Conservation (phyloP, 306 rosid genomes). For the Citrullus amarus region DNA sequence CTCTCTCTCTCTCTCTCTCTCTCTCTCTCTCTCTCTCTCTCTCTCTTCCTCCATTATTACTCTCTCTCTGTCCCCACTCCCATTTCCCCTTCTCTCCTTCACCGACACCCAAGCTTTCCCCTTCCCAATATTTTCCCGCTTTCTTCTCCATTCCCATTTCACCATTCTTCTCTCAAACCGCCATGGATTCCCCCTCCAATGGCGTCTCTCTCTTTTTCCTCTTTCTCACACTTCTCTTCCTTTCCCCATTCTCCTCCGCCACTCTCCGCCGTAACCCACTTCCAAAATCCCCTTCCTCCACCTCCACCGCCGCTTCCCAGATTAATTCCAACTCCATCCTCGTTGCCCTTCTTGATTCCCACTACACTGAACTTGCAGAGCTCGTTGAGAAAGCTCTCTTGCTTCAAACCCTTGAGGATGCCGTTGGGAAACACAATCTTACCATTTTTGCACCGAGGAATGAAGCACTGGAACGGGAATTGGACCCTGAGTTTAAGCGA, state of each 20-base stretch:
- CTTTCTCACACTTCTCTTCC: slow-evolving; percentile 9
- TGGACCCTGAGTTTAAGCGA: slow-evolving; percentile 87
- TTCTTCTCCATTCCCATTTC: neutral
- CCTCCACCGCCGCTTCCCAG: slow-evolving; percentile 15
- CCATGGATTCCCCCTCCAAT: slow-evolving; percentile 58
- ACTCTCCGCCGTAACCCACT: slow-evolving; percentile 25
- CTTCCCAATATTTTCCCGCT: neutral
- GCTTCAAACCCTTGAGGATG: slow-evolving; percentile 62
- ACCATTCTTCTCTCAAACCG: slow-evolving; percentile 10
- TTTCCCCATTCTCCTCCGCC: slow-evolving; percentile 22
- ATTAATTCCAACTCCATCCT: slow-evolving; percentile 87
- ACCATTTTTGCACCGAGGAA: slow-evolving; percentile 82
- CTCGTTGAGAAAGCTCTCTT: slow-evolving; percentile 89
- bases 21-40: neutral
- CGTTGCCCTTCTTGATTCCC: slow-evolving; percentile 87
- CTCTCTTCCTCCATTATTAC: neutral
- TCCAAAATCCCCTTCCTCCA: slow-evolving; percentile 15
- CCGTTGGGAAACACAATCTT: slow-evolving; percentile 56
- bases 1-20: too few species aligned
- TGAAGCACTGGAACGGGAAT: slow-evolving; percentile 60
- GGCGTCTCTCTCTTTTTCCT: slow-evolving; percentile 28
- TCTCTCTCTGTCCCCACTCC: neutral
- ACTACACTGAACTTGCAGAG: slow-evolving; percentile 81
- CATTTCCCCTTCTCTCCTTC: neutral
- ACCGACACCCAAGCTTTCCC: slow-evolving; percentile 1